Evolutionary conservation across 148 eudicot species (phyloP).

Genomic region (Amaranthus cruentus): DNA sequence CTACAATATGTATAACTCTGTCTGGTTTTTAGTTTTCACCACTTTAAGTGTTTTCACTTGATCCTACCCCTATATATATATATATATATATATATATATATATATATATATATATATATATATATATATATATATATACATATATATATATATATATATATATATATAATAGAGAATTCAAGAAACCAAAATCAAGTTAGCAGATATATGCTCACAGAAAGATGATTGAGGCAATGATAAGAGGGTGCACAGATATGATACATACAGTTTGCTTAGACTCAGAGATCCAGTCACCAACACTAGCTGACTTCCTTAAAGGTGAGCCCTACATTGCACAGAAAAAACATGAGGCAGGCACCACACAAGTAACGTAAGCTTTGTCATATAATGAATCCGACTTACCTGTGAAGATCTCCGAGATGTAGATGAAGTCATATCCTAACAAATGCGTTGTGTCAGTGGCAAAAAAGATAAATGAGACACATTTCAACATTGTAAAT

Average conservation of each 20-base stretch:
- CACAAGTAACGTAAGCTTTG: not conserved
- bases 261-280: constrained; percentile 77
- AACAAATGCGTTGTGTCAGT: constrained; percentile 34
- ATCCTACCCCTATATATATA: too few species aligned
- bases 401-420: constrained; percentile 64
- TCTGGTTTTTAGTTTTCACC: too few species aligned
- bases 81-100: too few species aligned
- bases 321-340: constrained; percentile 50
- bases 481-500: constrained; percentile 6
- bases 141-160: not conserved
- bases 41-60: too few species aligned
- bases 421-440: constrained; percentile 70
- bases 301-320: constrained; percentile 78
- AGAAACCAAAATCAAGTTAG: not conserved
- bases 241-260: constrained; percentile 16
- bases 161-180: not conserved
- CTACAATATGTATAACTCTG: too few species aligned
- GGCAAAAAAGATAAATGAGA: constrained; percentile 10
- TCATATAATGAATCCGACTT: constrained; percentile 14
- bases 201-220: not conserved
- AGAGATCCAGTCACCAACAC: constrained; percentile 83
- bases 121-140: too few species aligned
- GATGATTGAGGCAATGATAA: not conserved
- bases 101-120: not conserved
- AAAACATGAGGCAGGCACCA: constrained; percentile 30